Conservation (phyloP, 108 stramenopile genomes). For the Fragilaria radians region DNA sequence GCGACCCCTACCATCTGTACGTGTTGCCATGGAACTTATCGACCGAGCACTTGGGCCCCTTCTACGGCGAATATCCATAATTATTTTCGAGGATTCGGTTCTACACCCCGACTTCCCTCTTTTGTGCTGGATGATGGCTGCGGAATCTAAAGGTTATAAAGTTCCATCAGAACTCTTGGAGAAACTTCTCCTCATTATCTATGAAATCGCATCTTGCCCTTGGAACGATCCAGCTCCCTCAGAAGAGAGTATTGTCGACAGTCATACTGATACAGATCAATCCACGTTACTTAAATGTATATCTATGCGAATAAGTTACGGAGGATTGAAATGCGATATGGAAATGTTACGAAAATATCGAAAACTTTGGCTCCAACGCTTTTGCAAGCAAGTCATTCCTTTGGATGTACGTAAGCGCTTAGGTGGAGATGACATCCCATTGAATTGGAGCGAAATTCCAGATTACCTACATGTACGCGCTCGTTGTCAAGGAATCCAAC, state of each 20-base stretch:
- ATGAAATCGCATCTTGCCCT: constrained; percentile 74
- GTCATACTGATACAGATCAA: background rate
- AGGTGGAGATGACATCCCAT: background rate
- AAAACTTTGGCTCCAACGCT: constrained; percentile 49
- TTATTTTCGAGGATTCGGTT: constrained; percentile 84
- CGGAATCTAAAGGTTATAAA: constrained; percentile 58
- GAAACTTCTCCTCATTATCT: constrained; percentile 57
- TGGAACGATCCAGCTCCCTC: constrained; percentile 26
- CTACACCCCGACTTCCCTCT: constrained; percentile 79
- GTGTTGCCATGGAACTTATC: constrained; percentile 75
- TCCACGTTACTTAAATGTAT: constrained; percentile 46
- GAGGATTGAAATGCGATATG: constrained; percentile 77
- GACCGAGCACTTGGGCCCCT: constrained; percentile 60
- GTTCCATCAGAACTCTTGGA: constrained; percentile 20
- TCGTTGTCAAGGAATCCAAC: constrained; percentile 14
- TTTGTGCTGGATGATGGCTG: constrained; percentile 88
- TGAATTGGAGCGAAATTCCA: constrained; percentile 40
- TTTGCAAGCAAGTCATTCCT: constrained; percentile 14
- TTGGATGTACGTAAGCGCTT: background rate
- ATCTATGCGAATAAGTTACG: constrained; percentile 62
- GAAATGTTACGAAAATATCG: constrained; percentile 53
- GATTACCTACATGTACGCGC: constrained; percentile 23
- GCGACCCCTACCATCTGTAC: constrained; percentile 66
- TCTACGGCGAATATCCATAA: constrained; percentile 80
- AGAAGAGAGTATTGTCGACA: background rate